phyloP scores from a whole-genome alignment of 768 basidiomycete species.

The Clavulina sp. region DNA sequence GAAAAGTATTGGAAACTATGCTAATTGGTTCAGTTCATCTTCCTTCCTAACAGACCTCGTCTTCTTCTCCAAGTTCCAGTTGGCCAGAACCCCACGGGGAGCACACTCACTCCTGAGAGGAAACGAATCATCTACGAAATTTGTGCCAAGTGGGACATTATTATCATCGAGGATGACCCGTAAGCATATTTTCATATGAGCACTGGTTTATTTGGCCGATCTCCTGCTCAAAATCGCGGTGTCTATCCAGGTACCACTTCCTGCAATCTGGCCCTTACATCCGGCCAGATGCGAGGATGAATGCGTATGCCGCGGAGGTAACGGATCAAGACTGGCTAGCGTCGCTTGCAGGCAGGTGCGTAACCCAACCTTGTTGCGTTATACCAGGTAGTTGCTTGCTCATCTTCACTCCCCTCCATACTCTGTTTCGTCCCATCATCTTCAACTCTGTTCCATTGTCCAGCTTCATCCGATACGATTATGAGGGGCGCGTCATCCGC shows the following conservation, averaged over 20 bases:
- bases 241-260: slow-evolving; percentile 26
- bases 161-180: slow-evolving; percentile 31
- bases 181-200: no score
- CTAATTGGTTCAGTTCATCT: no score
- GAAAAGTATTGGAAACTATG: no score
- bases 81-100: slow-evolving; percentile 36
- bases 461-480: slow-evolving; percentile 15
- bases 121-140: slow-evolving; percentile 32
- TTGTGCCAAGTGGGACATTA: slow-evolving; percentile 30
- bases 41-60: no score
- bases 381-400: no score
- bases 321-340: slow-evolving; percentile 1
- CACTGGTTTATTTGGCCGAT: no score
- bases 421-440: no score
- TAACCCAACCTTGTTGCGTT: no score
- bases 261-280: slow-evolving; percentile 25
- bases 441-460: no score
- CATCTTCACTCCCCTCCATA: no score
- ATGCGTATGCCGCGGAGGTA: background rate
- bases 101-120: slow-evolving; percentile 27
- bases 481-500: slow-evolving; percentile 32
- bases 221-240: no score
- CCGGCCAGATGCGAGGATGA: background rate
- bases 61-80: no score
- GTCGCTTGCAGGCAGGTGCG: slow-evolving; percentile 11